Evolutionary conservation across 768 basidiomycete species (phyloP), one percentile per base, ranked within the genome.

Genomic region (Clavulina sp.): DNA sequence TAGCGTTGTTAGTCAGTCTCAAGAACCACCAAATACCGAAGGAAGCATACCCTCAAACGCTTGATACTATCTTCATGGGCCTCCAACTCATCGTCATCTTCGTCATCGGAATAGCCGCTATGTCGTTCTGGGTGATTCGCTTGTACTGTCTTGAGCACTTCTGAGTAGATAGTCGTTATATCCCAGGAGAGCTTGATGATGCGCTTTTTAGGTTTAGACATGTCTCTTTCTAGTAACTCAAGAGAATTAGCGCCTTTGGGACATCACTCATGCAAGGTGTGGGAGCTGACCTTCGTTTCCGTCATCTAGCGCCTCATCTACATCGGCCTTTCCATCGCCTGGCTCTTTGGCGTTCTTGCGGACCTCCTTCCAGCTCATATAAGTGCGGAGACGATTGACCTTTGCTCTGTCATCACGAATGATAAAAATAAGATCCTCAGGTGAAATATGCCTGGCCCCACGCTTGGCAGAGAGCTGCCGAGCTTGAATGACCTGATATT

Each of bases 111-210:
- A 56, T 84, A 81, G 4, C 80, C 80, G 49, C 70, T 78, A 54
- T 78, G 73, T n/a, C 26, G 18, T 24, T 43, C 51, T 0, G 55
- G 53, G 33, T 56, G 54, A 26, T 49, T 54, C n/a, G 55, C 53
- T n/a, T 46, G 23, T 18, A 36, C 24, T 3, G 30, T 54, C 51
- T 71, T 71, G 19, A 96, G 70, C 18, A 85, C 82, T 61, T 95
- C 92, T 2, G 84, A 82, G 61, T 89, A 96, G 28, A 91, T 82
- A 0, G 88, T 92, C 2, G 79, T 77, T 6, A 95, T 78, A 62
- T 96, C 92, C 92, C 92, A 97, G 38, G 92, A 87, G 3, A 95
- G 74, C 65, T 93, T 93, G 60, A 96, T 87, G 38, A 85, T 88
- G 54, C 87, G 85, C 62, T 92, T 92, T 65, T 87, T 80, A 2